Evolutionary conservation across 441 rosid genomes (phyloP), one percentile per base, ranked within the genome.

Genomic region (Gossypium gossypioides): DNA sequence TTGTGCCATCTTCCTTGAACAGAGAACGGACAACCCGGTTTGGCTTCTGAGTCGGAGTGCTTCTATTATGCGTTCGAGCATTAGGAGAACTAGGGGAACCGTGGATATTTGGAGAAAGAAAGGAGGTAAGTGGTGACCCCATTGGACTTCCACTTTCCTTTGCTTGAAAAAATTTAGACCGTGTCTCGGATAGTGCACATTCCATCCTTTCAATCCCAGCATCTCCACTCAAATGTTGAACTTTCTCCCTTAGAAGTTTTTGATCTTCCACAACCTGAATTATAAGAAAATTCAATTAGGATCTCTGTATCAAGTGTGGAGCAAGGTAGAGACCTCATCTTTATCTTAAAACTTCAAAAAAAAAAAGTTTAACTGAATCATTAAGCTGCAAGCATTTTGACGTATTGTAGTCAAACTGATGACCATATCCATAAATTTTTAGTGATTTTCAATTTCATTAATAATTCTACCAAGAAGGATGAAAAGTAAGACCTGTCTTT

Each of bases 151-250:
- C 94, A 75, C 79, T 82, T 84, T 86, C 87, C 76, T 76, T 84
- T 1, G 87, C 86, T 73, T 85, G 76, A 19, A 86, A 90, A 74
- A 84, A 87, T 66, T 82, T 91, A 4, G 85, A 65, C 42, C 97
- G 79, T 29, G 92, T 86, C 77, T 89, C 90, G 44, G 87, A 82
- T 61, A 94, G 75, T 2, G 97, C 89, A 81, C 63, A 78, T 79
- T 90, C 97, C 99, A 94, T 94, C 2, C 87, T 88, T 78, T 37
- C 82, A 52, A 88, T 83, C 56, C 97, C 97, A 72, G 91, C 89
- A 72, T 75, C 84, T 74, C 99, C 97, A 79, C 93, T 82, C 70
- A 92, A 81, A 67, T 88, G 94, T 4, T 83, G 86, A 55, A 94
- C 89, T 81, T 86, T 94, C 72, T 94, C 97, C 70, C 89, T 86